Conservation (phyloP, 768 basidiomycete species). For the Lactarius sp. region DNA sequence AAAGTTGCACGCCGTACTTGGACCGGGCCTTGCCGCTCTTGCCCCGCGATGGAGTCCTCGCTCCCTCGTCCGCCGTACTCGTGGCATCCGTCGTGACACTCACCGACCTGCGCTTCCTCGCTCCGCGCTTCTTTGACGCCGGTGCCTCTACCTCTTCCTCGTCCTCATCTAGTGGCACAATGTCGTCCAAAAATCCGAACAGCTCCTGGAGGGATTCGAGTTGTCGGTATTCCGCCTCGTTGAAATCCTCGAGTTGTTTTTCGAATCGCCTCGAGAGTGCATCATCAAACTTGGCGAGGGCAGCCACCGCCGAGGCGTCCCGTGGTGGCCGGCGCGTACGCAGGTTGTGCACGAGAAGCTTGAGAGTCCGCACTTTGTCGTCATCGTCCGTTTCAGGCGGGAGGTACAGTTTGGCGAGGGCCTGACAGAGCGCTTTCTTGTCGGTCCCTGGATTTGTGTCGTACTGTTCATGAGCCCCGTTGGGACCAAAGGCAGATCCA, state of each 20-base stretch:
- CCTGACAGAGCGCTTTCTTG: conserved; percentile 45
- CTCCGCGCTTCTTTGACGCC: conserved; percentile 37
- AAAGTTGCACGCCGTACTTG: conserved; percentile 28
- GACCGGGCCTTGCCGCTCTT: conserved; percentile 35
- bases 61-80: conserved; percentile 33
- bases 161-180: conserved; percentile 63
- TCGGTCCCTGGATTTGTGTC: conserved; percentile 37
- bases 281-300: conserved; percentile 65
- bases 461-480: neutral
- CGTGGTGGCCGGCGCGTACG: conserved; percentile 53
- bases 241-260: conserved; percentile 63
- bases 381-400: conserved; percentile 64
- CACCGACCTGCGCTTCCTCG: conserved; percentile 51
- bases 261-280: conserved; percentile 66
- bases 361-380: conserved; percentile 57
- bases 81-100: conserved; percentile 48
- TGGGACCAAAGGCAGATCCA: too few relatives aligned
- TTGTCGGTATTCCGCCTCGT: conserved; percentile 64
- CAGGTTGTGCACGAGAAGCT: conserved; percentile 57
- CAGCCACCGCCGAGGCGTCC: conserved; percentile 59
- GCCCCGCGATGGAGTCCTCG: conserved; percentile 26
- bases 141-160: conserved; percentile 39
- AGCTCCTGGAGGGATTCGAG: conserved; percentile 57
- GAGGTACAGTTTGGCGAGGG: conserved; percentile 50
- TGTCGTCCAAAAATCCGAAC: conserved; percentile 68